Conservation (phyloP, 129 eudicot genomes). For the Tagetes erecta region DNA sequence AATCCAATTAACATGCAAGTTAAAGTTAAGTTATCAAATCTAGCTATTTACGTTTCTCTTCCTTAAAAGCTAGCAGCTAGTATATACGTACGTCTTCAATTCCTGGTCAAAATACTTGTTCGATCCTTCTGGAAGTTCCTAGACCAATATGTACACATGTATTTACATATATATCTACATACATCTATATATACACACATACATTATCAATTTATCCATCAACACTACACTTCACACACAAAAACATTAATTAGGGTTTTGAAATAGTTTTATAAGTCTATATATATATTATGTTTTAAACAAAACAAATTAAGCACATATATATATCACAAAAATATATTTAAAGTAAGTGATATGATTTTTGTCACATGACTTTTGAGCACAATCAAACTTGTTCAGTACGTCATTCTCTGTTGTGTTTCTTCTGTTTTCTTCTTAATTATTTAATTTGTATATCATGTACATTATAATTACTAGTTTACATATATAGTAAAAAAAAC, state of each 20-base stretch:
- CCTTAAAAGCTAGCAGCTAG: background rate
- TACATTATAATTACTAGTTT: background rate
- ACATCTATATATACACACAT: background rate
- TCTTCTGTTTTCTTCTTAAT: slow-evolving; percentile 46
- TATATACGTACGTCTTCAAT: too few relatives aligned
- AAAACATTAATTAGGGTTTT: background rate
- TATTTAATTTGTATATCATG: background rate
- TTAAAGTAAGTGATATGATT: slow-evolving; percentile 41
- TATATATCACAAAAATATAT: slow-evolving; percentile 2
- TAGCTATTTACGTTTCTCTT: slow-evolving; percentile 25
- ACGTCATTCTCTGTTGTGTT: slow-evolving; percentile 58
- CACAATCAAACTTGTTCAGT: slow-evolving; percentile 45
- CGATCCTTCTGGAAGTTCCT: slow-evolving; percentile 6
- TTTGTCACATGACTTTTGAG: slow-evolving; percentile 33
- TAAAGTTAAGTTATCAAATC: slow-evolving; percentile 13
- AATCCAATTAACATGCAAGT: background rate
- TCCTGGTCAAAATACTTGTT: slow-evolving; percentile 22
- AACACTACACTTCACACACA: slow-evolving; percentile 10
- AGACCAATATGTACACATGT: background rate
- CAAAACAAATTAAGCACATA: background rate
- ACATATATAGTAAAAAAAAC: background rate
- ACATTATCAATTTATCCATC: background rate
- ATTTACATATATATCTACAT: background rate
- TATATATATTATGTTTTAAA: background rate
- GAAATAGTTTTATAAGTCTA: background rate